Conservation (phyloP, 2,329 filamentous ascomycete genomes). For the Colletotrichum kahawae region DNA sequence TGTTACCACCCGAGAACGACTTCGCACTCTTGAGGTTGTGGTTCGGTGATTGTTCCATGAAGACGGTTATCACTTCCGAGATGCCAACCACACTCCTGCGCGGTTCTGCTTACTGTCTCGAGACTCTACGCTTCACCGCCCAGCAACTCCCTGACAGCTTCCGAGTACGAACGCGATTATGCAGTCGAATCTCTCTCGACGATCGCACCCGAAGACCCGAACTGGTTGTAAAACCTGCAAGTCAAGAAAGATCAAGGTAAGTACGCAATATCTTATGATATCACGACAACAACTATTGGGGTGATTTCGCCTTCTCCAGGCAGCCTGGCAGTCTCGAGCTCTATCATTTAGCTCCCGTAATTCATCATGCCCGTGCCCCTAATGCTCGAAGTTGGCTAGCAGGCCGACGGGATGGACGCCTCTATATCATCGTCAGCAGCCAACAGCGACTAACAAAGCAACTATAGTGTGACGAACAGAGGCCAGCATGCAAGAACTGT, state of each 20-base stretch:
- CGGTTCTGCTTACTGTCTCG: neutral
- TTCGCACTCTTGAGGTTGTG: neutral
- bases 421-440: neutral
- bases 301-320: neutral
- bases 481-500: conserved; percentile 44
- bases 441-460: neutral
- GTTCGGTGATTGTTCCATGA: neutral
- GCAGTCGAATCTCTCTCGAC: conserved; percentile 17
- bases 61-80: neutral
- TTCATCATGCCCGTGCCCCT: neutral
- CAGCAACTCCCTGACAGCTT: neutral
- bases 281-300: neutral
- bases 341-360: neutral
- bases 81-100: neutral
- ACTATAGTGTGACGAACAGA: conserved; percentile 42
- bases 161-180: conserved; percentile 19
- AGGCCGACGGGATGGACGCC: neutral
- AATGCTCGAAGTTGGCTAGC: neutral
- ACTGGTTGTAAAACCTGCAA: conserved; percentile 45
- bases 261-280: neutral
- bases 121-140: neutral
- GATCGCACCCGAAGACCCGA: conserved; percentile 34
- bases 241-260: conserved; percentile 44
- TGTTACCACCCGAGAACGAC: neutral
- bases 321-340: neutral